Evolutionary conservation across 2,329 filamentous ascomycete species (phyloP).

Genomic region (Immersiporthe knoxdaviesiana): DNA sequence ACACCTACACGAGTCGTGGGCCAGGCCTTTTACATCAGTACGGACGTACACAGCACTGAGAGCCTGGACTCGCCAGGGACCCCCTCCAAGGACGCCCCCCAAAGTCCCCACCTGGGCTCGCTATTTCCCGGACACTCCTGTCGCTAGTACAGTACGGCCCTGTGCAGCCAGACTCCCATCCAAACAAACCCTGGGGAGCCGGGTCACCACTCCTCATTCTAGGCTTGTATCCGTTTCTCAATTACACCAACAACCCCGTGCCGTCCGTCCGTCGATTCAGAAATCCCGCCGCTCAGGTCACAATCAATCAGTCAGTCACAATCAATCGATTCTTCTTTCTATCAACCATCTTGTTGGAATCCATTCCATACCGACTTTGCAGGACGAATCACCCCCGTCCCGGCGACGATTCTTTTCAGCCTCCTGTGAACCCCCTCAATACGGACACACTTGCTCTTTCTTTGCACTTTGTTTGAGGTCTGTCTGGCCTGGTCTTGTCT

Average conservation of each 20-base stretch:
- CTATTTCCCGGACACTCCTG: conserved; percentile 5
- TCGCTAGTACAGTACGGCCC: not conserved
- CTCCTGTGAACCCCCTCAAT: not conserved
- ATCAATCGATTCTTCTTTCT: not conserved
- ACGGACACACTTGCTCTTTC: not conserved
- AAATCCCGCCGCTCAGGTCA: not conserved
- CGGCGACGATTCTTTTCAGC: conserved; percentile 6
- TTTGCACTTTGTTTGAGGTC: conserved; percentile 8
- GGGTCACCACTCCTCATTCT: conserved; percentile 2
- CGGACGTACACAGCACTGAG: not conserved
- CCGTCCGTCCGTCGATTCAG: not conserved
- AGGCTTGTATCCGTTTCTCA: conserved; percentile 2
- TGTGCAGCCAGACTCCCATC: not conserved
- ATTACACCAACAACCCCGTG: conserved; percentile 5
- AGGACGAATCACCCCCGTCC: not conserved
- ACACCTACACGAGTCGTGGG: not conserved
- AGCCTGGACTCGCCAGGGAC: not conserved
- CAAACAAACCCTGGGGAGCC: not conserved
- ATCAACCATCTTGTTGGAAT: not conserved
- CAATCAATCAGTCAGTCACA: not conserved
- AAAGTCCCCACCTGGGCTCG: not conserved
- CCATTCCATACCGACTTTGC: not conserved
- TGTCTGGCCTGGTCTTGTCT: conserved; percentile 10
- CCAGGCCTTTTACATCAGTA: not conserved
- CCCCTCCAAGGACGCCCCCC: not conserved